Conservation (phyloP, 2,329 filamentous ascomycete genomes). For the Apiospora saccharicola region DNA sequence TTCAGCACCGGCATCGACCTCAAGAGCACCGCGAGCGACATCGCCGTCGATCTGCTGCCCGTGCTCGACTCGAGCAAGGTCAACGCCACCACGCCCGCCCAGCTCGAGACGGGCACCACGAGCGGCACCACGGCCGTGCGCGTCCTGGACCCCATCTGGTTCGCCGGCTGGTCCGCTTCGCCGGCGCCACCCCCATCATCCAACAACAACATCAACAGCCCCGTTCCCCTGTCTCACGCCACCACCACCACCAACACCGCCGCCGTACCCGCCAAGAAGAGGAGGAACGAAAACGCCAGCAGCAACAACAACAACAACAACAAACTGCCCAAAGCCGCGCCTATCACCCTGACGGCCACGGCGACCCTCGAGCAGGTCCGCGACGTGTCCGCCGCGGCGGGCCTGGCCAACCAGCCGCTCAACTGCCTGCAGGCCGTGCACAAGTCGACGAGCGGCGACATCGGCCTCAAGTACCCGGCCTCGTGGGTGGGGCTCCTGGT, state of each 20-base stretch:
- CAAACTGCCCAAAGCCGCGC: not conserved
- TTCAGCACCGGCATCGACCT: conserved; percentile 47
- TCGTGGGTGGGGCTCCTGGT: conserved; percentile 57
- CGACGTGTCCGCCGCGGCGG: conserved; percentile 2
- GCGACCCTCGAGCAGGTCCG: conserved; percentile 9
- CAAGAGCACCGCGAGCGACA: conserved; percentile 49
- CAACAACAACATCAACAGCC: conserved; percentile 4
- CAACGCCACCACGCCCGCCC: conserved; percentile 32
- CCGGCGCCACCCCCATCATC: conserved; percentile 26
- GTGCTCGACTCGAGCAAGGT: conserved; percentile 45
- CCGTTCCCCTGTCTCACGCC: conserved; percentile 7
- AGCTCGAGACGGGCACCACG: conserved; percentile 51
- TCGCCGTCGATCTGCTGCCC: conserved; percentile 52
- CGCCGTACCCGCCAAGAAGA: not conserved
- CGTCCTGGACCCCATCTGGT: conserved; percentile 55
- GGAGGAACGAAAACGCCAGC: too few species aligned
- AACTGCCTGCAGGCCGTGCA: conserved; percentile 51
- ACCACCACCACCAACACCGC: not conserved
- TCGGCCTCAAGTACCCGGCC: conserved; percentile 54
- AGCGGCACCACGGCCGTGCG: conserved; percentile 51
- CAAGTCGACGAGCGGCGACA: conserved; percentile 51
- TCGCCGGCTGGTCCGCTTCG: conserved; percentile 30
- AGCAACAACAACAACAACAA: not conserved
- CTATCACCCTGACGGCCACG: not conserved
- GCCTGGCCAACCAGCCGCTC: conserved; percentile 36